phyloP scores from a whole-genome alignment of 2,329 filamentous ascomycete genomes.

The Hypoxylon sp. region DNA sequence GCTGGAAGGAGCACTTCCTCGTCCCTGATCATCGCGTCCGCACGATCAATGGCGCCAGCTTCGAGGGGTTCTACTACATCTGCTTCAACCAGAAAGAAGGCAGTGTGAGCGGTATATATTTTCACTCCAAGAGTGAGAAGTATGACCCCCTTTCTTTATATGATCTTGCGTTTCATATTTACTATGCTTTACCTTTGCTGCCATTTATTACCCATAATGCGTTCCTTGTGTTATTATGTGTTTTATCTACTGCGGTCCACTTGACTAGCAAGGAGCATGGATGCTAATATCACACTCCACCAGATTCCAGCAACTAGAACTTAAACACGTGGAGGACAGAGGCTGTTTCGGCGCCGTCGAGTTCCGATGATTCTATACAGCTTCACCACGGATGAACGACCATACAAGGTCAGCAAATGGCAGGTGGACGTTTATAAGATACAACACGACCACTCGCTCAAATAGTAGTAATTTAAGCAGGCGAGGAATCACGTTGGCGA shows the following conservation, averaged over 20 bases:
- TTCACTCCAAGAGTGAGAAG: constrained; percentile 98
- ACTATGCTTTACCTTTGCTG: not conserved
- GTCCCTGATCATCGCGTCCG: constrained; percentile 94
- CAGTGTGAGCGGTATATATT: constrained; percentile 93
- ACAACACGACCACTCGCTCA: constrained; percentile 15
- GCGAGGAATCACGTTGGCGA: constrained; percentile 6
- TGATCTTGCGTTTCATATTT: constrained; percentile 4
- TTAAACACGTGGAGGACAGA: constrained; percentile 87
- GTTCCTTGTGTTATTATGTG: not conserved
- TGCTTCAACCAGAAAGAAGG: constrained; percentile 95
- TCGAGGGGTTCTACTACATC: constrained; percentile 99
- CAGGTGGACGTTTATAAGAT: constrained; percentile 17
- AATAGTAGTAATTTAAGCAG: constrained; percentile 28
- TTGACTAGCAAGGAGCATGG: not conserved
- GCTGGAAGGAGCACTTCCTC: constrained; percentile 98
- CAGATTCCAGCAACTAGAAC: constrained; percentile 92
- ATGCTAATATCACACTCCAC: constrained; percentile 32
- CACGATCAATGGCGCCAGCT: constrained; percentile 93
- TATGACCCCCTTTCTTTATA: constrained; percentile 59
- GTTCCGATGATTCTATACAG: constrained; percentile 75
- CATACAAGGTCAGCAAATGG: constrained; percentile 7
- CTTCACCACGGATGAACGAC: constrained; percentile 12
- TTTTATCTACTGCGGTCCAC: not conserved
- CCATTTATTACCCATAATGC: not conserved
- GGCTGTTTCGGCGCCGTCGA: constrained; percentile 91